These are phyloP conservation scores for Cladophialophora exuberans DNA, from an alignment of 2,329 filamentous ascomycete species.

Conservation along the genomic window DNA sequence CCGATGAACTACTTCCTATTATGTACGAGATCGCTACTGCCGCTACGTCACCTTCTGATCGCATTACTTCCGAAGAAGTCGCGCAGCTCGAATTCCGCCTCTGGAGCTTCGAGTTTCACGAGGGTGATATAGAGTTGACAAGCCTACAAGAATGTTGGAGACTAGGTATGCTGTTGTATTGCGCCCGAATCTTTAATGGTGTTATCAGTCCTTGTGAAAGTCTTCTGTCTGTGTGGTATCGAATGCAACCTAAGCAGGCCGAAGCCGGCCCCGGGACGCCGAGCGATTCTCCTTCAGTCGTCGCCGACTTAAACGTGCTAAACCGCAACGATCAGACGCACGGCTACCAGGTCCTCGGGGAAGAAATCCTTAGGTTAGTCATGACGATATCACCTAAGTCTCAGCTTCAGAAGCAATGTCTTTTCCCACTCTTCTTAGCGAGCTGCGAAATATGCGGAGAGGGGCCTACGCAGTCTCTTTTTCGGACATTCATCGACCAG, in stretches of 20 bases:
- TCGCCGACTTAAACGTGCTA: not conserved
- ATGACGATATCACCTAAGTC: not conserved
- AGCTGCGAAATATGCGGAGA: slow-evolving; percentile 3
- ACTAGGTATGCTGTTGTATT: slow-evolving; percentile 18
- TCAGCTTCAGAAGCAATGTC: slow-evolving; percentile 9
- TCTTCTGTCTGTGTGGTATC: not conserved
- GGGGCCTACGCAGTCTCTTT: not conserved
- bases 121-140: not conserved
- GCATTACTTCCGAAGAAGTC: not conserved
- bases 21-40: slow-evolving; percentile 14
- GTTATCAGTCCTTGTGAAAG: not conserved
- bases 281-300: not conserved
- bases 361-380: slow-evolving; percentile 9
- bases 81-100: not conserved
- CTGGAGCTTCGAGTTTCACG: slow-evolving; percentile 6
- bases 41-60: slow-evolving; percentile 9
- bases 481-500: slow-evolving; percentile 4
- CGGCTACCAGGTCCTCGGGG: not conserved
- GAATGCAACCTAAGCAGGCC: not conserved
- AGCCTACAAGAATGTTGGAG: slow-evolving; percentile 14
- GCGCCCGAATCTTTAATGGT: slow-evolving; percentile 3
- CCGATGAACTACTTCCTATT: slow-evolving; percentile 4
- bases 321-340: too few species aligned
- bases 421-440: slow-evolving; percentile 3
- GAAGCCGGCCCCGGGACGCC: not conserved